Conservation (phyloP, 2,329 filamentous ascomycete species). For the Neofusicoccum umdonicola region DNA sequence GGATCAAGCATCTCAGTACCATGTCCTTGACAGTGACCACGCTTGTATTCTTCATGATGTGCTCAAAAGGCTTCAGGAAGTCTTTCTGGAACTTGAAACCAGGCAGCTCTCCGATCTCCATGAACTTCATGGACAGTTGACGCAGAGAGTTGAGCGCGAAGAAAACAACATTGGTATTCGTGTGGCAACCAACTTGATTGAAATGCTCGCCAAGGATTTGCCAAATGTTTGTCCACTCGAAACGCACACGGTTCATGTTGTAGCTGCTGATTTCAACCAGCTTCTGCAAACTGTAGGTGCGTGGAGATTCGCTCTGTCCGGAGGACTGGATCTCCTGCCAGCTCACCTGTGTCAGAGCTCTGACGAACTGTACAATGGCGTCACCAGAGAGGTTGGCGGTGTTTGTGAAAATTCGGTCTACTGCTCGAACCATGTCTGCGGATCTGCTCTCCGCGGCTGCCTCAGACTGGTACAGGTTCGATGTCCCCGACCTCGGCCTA, state of each 20-base stretch:
- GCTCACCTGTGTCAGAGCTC: slow-evolving; percentile 88
- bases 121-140: slow-evolving; percentile 96
- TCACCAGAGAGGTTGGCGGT: slow-evolving; percentile 91
- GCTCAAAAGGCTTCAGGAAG: slow-evolving; percentile 96
- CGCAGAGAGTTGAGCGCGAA: slow-evolving; percentile 94
- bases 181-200: slow-evolving; percentile 94
- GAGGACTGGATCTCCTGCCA: slow-evolving; percentile 99
- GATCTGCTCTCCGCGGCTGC: slow-evolving; percentile 91
- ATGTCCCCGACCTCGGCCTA: slow-evolving; percentile 1
- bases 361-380: slow-evolving; percentile 92
- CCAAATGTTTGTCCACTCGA: slow-evolving; percentile 99
- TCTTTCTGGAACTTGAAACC: slow-evolving; percentile 99
- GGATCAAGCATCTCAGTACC: slow-evolving; percentile 90
- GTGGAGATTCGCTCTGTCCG: slow-evolving; percentile 88
- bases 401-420: slow-evolving; percentile 95
- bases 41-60: slow-evolving; percentile 90
- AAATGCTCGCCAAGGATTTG: slow-evolving; percentile 97
- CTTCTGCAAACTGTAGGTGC: slow-evolving; percentile 97
- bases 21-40: slow-evolving; percentile 96
- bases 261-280: slow-evolving; percentile 99
- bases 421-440: slow-evolving; percentile 85
- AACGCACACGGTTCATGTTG: slow-evolving; percentile 98
- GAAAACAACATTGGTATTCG: slow-evolving; percentile 94
- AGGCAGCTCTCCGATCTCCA: slow-evolving; percentile 96
- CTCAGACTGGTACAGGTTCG: slow-evolving; percentile 61